phyloP scores from a whole-genome alignment of 108 stramenopile species.

The Skeletonema marinoi region DNA sequence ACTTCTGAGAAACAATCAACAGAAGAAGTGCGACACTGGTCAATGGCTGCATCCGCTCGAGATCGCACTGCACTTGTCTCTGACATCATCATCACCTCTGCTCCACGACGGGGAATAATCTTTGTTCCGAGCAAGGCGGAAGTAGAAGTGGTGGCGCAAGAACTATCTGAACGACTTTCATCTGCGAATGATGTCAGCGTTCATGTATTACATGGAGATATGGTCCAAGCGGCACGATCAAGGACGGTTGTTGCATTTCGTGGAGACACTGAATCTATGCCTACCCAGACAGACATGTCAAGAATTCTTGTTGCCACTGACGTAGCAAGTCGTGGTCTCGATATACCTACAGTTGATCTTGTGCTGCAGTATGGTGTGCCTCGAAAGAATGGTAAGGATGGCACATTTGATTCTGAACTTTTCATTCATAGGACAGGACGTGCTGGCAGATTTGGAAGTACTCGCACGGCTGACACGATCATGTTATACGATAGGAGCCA shows the following conservation, averaged over 20 bases:
- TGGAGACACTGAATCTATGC: slow-evolving; percentile 16
- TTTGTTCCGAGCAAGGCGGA: slow-evolving; percentile 59
- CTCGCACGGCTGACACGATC: slow-evolving; percentile 44
- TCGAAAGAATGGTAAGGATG: slow-evolving; percentile 68
- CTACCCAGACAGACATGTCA: background rate
- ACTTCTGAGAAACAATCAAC: background rate
- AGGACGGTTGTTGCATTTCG: slow-evolving; percentile 42
- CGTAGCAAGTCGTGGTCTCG: slow-evolving; percentile 93
- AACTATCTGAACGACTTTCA: slow-evolving; percentile 36
- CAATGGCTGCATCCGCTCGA: slow-evolving; percentile 45
- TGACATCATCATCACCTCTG: slow-evolving; percentile 49
- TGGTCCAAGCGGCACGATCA: slow-evolving; percentile 43
- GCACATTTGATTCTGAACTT: slow-evolving; percentile 51
- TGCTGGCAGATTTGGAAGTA: slow-evolving; percentile 48
- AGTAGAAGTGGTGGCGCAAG: slow-evolving; percentile 43
- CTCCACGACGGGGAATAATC: slow-evolving; percentile 49
- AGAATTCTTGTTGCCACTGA: slow-evolving; percentile 92
- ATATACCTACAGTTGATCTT: slow-evolving; percentile 88
- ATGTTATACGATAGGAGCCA: slow-evolving; percentile 39
- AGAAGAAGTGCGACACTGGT: slow-evolving; percentile 47
- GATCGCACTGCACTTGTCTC: slow-evolving; percentile 39
- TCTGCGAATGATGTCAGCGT: slow-evolving; percentile 31
- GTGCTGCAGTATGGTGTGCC: slow-evolving; percentile 95
- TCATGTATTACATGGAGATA: slow-evolving; percentile 53
- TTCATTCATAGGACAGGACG: slow-evolving; percentile 61